These are phyloP conservation scores for Vitis riparia DNA, from an alignment of 164 flowering plant species.

Conservation along the genomic window DNA sequence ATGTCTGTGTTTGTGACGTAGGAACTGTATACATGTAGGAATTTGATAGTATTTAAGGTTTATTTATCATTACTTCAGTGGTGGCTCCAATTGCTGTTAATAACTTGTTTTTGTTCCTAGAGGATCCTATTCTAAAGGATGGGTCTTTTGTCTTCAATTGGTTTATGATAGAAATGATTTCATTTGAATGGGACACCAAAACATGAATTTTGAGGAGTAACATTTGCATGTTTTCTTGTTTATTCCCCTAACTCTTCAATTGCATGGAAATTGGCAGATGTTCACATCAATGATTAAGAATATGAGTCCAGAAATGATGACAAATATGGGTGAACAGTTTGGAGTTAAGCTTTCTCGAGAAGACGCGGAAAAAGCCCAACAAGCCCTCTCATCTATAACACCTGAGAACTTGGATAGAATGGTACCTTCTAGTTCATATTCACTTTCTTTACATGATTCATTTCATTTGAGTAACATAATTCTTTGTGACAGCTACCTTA, in stretches of 20 bases:
- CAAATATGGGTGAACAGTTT: conserved; percentile 92
- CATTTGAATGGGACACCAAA: not conserved
- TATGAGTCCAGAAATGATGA: conserved; percentile 96
- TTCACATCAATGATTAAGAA: conserved; percentile 82
- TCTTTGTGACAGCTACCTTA: too few relatives aligned
- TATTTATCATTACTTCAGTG: not conserved
- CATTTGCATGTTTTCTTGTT: not conserved
- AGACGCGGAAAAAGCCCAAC: conserved; percentile 93
- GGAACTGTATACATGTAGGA: too few relatives aligned
- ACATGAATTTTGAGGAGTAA: not conserved
- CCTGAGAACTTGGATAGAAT: conserved; percentile 86
- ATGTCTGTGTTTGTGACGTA: too few relatives aligned
- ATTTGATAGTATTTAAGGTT: too few relatives aligned
- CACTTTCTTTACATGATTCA: too few relatives aligned
- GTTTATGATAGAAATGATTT: not conserved
- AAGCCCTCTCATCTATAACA: conserved; percentile 89
- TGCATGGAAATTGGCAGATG: conserved; percentile 56
- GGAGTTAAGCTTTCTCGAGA: conserved; percentile 85
- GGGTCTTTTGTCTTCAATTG: not conserved
- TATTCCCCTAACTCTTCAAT: conserved; percentile 4
- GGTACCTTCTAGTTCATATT: conserved; percentile 42
- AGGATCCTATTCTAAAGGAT: not conserved
- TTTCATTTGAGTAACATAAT: not conserved
- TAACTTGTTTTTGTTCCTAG: not conserved
- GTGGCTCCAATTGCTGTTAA: not conserved